These are phyloP conservation scores for Rhexocercosporidium sp. DNA, from an alignment of 2,329 filamentous ascomycete species.

Conservation along the genomic window DNA sequence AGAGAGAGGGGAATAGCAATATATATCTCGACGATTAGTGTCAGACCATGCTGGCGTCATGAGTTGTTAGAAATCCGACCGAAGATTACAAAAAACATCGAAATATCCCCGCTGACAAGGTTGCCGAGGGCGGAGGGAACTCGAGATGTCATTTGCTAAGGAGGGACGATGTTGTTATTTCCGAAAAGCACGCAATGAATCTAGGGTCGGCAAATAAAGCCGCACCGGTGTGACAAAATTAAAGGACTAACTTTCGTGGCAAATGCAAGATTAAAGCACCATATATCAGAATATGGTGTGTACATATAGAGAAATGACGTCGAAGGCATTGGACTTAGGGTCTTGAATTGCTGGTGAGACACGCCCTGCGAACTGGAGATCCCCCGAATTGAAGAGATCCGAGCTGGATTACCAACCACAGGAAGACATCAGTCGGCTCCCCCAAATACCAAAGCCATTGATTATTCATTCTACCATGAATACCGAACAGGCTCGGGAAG, in stretches of 20 bases:
- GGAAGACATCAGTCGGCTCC: too few relatives aligned
- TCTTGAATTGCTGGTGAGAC: neutral
- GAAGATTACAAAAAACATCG: conserved; percentile 18
- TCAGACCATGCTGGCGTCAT: conserved; percentile 11
- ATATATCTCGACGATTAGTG: conserved; percentile 5
- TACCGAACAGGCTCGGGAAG: too few relatives aligned
- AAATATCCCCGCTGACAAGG: conserved; percentile 14
- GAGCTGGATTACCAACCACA: too few relatives aligned
- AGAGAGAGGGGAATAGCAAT: conserved; percentile 13
- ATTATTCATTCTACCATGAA: too few relatives aligned
- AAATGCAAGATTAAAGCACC: neutral
- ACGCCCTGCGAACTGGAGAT: conserved; percentile 5
- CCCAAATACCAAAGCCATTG: too few relatives aligned
- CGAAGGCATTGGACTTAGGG: neutral
- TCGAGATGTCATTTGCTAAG: neutral
- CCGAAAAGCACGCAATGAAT: conserved; percentile 18
- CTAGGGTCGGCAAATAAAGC: conserved; percentile 3
- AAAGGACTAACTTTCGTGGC: neutral
- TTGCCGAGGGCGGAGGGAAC: conserved; percentile 14
- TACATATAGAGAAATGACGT: neutral
- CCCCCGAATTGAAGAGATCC: too few relatives aligned
- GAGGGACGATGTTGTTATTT: conserved; percentile 1
- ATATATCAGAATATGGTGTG: neutral
- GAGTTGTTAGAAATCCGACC: conserved; percentile 19
- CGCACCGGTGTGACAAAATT: neutral